These are phyloP conservation scores for Penicillium arizonense DNA, from an alignment of 495 filamentous ascomycete species.

Conservation along the genomic window DNA sequence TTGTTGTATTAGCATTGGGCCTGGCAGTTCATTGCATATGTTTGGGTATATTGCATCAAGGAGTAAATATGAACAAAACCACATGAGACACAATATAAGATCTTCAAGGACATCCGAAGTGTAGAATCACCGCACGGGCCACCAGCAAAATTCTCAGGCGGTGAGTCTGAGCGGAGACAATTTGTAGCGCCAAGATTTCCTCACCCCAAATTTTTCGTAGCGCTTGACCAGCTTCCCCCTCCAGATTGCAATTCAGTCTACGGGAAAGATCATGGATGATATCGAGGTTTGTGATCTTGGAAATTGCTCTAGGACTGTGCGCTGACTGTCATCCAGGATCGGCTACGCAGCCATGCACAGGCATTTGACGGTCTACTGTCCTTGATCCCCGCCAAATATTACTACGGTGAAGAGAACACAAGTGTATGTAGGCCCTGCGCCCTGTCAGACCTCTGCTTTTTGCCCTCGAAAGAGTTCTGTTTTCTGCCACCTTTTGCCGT, in stretches of 20 bases:
- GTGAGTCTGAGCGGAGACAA: conserved; percentile 37
- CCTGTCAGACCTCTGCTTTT: background rate
- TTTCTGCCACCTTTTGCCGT: background rate
- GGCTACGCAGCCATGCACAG: conserved; percentile 77
- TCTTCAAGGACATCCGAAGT: background rate
- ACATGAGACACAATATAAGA: background rate
- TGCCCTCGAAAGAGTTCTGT: conserved; percentile 5
- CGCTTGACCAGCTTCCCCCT: conserved; percentile 13
- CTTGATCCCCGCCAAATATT: conserved; percentile 88
- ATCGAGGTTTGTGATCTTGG: conserved; percentile 41
- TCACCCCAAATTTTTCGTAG: conserved; percentile 41
- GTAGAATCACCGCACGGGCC: conserved; percentile 17
- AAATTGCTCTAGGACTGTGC: conserved; percentile 1
- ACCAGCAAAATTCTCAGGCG: conserved; percentile 22
- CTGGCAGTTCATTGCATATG: background rate
- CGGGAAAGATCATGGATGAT: conserved; percentile 38
- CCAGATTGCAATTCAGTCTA: conserved; percentile 10
- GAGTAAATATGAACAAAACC: background rate
- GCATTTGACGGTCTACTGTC: conserved; percentile 91
- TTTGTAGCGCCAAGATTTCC: conserved; percentile 38
- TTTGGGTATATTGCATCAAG: background rate
- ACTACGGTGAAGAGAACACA: conserved; percentile 81
- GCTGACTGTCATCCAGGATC: conserved; percentile 54
- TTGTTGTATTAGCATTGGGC: background rate
- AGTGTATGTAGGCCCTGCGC: conserved; percentile 56